Evolutionary conservation across 192 early-diverging fungal genomes (phyloP), one percentile per base, ranked within the genome.

Genomic region (Chytriomyces sp.): DNA sequence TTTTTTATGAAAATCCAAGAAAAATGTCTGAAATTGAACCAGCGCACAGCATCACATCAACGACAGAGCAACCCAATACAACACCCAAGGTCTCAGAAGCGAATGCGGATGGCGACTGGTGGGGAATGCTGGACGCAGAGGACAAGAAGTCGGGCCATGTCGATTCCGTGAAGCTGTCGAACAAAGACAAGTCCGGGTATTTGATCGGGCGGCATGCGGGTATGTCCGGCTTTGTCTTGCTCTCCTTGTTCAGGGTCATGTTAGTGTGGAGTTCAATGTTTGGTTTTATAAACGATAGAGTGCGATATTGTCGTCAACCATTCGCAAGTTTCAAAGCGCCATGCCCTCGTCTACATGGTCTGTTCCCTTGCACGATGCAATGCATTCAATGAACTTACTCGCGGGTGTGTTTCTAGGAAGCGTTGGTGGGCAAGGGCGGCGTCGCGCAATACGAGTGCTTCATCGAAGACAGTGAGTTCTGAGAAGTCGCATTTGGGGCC

Each of bases 341-440:
- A 83, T 62, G 80, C 80, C 61, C 44, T 83, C 11, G 59, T 83
- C 13, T 83, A 70, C 59, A 47, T 69, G 79, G 79, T 80, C 13
- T 26, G 47, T 10, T 61, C 23, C 23, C 5, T 64, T 50, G 13
- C 7, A 13, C 46, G 50, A 6, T 24, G 26, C 11, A n/a, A 63
- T n/a, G 18, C n/a, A 61, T 18, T 20, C 46, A 77, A 9, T 70
- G 20, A 48, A 18, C 43, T 23, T 43, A 35, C 59, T 78, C 26
- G 20, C 13, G 20, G 53, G 20, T 24, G 45, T n/a, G 35, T 76
- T 13, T 35, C 16, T 75, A 83, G 82, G 74, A 82, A 64, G 49
- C 60, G 23, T 45, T 45, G 7, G 74, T 46, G 50, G 70, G 35
- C 50, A 35, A 69, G 13, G 53, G 67, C 44, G 59, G 65, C 24